Base-by-base conservation (phyloP, 345 rosid genomes). In the Dovyalis caffra region DNA sequence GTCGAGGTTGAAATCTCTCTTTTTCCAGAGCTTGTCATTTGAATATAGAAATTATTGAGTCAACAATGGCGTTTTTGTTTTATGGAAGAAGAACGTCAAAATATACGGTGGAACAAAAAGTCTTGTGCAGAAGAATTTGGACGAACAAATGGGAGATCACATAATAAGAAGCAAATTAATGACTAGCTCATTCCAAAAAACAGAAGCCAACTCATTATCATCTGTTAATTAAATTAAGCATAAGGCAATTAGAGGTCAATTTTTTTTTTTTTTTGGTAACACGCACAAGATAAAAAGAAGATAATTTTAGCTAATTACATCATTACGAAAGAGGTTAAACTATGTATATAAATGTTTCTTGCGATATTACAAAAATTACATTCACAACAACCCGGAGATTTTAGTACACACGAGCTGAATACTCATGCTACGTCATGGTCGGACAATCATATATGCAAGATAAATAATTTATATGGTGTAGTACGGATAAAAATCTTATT, bases 1-100 rank as follows among this genome's bases (percentile, higher is more conserved):
- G 64, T 84, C 56, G 58, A 71, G 28, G 90, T 84, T 38, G 89
- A 81, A 90, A 88, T 87, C 3, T 62, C 29, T 51, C 5, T 57
- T n/a, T 35, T 8, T 34, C 12, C 3, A 21, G 58, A 51, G 58
- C 58, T 8, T 8, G 58, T 21, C 23, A 8, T 51, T 8, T 51
- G 58, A 21, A 51, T 21, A 21, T 51, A 2, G 58, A 51, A 51
- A 51, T 6, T 23, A 51, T 21, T 3, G 57, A 51, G 57, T 0
- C 20, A 49, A 6, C 57, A 49, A 49, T 49, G 23, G 2, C 18
- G n/a, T 6, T 6, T 20, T 49, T 47, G 5, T 16, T 16, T 0
- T 3, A 21, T 49, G 56, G 56, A 49, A 49, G 56, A 49, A 49
- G 56, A 49, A 49, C 18, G 56, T 5, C 8, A 49, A 6, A 18